phyloP scores from a whole-genome alignment of 2,329 filamentous ascomycete species.

The Penicillium sp. region DNA sequence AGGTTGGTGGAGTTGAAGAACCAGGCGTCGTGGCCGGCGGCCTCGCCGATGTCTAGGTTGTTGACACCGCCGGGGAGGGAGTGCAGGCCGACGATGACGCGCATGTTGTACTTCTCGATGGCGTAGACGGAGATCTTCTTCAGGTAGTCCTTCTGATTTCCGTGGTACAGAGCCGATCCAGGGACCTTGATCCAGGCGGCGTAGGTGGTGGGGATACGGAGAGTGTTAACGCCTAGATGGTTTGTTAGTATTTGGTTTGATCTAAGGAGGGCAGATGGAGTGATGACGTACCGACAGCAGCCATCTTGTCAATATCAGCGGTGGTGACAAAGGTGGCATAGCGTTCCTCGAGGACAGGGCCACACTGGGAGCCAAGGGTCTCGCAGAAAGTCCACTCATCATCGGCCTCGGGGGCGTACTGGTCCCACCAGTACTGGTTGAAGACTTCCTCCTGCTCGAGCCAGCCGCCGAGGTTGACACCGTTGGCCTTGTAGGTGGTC shows the following conservation, averaged over 20 bases:
- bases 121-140: slow-evolving; percentile 14
- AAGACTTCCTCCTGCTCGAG: slow-evolving; percentile 21
- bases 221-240: slow-evolving; percentile 1
- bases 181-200: slow-evolving; percentile 19
- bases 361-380: slow-evolving; percentile 3
- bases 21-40: slow-evolving; percentile 19
- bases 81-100: slow-evolving; percentile 23
- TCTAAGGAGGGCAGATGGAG: not conserved
- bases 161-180: slow-evolving; percentile 22
- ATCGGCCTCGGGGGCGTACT: slow-evolving; percentile 10
- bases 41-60: slow-evolving; percentile 20
- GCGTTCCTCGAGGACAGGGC: slow-evolving; percentile 5
- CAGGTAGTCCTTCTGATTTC: slow-evolving; percentile 18
- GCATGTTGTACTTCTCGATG: slow-evolving; percentile 23
- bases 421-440: slow-evolving; percentile 19
- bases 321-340: slow-evolving; percentile 10
- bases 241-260: not conserved
- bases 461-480: slow-evolving; percentile 26
- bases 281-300: not conserved
- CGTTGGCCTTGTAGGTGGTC: slow-evolving; percentile 19
- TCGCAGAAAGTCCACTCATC: slow-evolving; percentile 24
- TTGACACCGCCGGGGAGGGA: slow-evolving; percentile 26
- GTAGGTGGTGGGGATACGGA: slow-evolving; percentile 13
- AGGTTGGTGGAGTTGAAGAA: slow-evolving; percentile 24
- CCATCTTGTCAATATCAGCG: slow-evolving; percentile 6